Percentiles rank a stretch among this genome's conserved stretches.
Conservation (phyloP, 1,139 yeast genomes). For the Zygosaccharomyces sapae region DNA sequence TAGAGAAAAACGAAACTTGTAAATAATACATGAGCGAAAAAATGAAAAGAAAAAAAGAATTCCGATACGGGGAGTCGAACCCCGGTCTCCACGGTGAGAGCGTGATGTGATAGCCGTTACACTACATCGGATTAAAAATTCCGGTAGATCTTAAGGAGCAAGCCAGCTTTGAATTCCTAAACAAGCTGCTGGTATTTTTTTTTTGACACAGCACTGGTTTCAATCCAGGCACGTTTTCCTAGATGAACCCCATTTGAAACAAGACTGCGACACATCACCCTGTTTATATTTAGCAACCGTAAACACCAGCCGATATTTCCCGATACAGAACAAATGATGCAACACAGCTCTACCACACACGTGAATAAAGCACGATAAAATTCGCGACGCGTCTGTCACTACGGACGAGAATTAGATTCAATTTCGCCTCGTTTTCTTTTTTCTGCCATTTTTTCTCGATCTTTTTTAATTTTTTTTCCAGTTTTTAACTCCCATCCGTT, state of each 20-base stretch:
- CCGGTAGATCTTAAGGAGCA: neutral
- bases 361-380: neutral
- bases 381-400: neutral
- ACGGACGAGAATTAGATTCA: neutral
- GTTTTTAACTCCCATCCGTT: neutral
- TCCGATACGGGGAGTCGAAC: slow-evolving; percentile 8
- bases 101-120: slow-evolving; percentile 7
- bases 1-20: neutral
- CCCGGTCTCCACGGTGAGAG: slow-evolving; percentile 9
- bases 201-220: neutral
- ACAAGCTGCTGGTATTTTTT: no score
- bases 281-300: no score
- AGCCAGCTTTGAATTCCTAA: neutral
- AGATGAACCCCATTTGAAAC: no score
- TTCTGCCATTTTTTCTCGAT: neutral
- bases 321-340: neutral
- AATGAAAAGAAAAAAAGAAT: neutral
- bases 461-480: neutral
- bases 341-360: neutral
- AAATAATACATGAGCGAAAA: neutral
- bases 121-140: slow-evolving; percentile 4
- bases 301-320: neutral
- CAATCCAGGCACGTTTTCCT: no score
- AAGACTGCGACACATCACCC: no score
- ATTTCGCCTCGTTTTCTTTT: neutral